A percentile compares a stretch with the other conserved stretches of the same genome.
These are phyloP conservation scores for Scedosporium aurantiacum DNA, from an alignment of 2,329 filamentous ascomycete species.

Conservation along the genomic window DNA sequence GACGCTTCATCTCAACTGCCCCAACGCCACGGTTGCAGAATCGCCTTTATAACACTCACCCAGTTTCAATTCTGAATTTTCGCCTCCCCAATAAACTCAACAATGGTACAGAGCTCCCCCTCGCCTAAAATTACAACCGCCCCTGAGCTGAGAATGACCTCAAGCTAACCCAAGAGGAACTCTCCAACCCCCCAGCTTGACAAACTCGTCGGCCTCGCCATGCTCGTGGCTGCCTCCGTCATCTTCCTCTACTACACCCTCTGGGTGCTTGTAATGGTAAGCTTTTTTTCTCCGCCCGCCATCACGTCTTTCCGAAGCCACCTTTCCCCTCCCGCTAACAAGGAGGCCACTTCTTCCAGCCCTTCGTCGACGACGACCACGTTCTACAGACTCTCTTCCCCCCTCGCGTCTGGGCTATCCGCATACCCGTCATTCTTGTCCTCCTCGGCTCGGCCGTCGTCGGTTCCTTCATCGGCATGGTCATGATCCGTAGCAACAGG, in stretches of 20 bases:
- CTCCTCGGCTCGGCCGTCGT: conserved; percentile 87
- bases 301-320: conserved; percentile 2
- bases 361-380: conserved; percentile 93
- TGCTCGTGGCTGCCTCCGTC: conserved; percentile 54
- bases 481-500: conserved; percentile 98
- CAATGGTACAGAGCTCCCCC: not conserved
- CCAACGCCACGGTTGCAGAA: not conserved
- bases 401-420: conserved; percentile 95
- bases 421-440: conserved; percentile 93
- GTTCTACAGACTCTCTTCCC: conserved; percentile 91
- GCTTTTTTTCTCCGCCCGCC: conserved; percentile 13
- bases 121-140: conserved; percentile 1
- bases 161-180: not conserved
- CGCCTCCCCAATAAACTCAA: not conserved
- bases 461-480: conserved; percentile 86
- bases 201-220: conserved; percentile 62
- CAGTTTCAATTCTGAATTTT: not conserved
- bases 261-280: conserved; percentile 95
- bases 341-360: conserved; percentile 40
- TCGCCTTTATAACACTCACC: not conserved
- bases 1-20: not conserved
- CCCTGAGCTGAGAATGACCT: not conserved
- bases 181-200: conserved; percentile 59
- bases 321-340: conserved; percentile 7
- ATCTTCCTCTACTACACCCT: conserved; percentile 82